phyloP scores from a whole-genome alignment of 345 rosid species.

The Salix dunnii region DNA sequence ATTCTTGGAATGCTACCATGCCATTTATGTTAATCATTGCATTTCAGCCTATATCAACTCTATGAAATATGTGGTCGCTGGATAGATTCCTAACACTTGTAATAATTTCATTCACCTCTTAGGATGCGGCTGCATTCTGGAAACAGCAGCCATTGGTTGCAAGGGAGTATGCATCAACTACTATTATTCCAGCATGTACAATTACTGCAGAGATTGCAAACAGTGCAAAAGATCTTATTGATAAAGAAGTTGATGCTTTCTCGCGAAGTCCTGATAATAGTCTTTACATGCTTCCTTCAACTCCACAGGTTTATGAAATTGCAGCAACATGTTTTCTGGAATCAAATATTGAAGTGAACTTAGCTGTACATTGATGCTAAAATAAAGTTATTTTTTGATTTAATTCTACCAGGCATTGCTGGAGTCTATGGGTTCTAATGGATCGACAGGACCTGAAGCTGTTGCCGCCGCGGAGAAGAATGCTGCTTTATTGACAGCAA shows the following conservation, averaged over 20 bases:
- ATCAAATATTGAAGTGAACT: not conserved
- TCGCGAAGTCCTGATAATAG: constrained; percentile 79
- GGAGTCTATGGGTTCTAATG: constrained; percentile 84
- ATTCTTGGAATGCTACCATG: not conserved
- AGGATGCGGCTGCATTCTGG: constrained; percentile 91
- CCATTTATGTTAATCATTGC: not conserved
- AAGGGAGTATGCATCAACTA: constrained; percentile 77
- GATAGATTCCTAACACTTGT: not conserved
- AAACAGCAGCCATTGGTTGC: constrained; percentile 84
- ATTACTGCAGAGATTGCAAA: constrained; percentile 69
- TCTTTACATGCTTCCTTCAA: constrained; percentile 89
- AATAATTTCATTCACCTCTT: constrained; percentile 14
- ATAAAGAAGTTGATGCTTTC: constrained; percentile 80
- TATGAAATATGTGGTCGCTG: not conserved
- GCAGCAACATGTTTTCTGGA: not conserved
- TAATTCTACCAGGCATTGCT: constrained; percentile 69
- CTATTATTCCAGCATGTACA: constrained; percentile 77
- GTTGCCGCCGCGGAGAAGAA: constrained; percentile 84
- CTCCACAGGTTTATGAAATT: constrained; percentile 68
- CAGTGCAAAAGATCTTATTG: constrained; percentile 70
- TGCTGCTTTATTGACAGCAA: constrained; percentile 88
- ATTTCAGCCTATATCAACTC: not conserved
- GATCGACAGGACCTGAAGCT: constrained; percentile 88
- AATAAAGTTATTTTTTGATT: constrained; percentile 7
- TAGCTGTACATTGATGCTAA: not conserved